Percentiles rank a stretch among this genome's conserved stretches.
Conservation (phyloP, 768 basidiomycete genomes). For the Dioszegia aurantiaca region DNA sequence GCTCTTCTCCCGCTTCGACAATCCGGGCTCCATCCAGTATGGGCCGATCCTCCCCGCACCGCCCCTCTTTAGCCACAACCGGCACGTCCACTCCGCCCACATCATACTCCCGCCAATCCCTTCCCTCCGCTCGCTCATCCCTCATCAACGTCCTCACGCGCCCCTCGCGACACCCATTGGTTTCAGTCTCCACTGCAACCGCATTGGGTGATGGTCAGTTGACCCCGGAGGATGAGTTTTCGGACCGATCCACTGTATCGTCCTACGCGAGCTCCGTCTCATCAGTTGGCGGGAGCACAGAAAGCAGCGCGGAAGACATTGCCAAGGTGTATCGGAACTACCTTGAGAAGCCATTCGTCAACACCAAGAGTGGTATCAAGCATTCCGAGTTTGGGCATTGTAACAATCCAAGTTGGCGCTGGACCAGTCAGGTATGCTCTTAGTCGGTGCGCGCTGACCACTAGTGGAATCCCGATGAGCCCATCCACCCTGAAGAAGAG, state of each 20-base stretch:
- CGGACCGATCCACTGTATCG: conserved; percentile 33
- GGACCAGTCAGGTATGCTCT: conserved; percentile 54
- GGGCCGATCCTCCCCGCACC: conserved; percentile 1
- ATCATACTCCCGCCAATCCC: conserved; percentile 18
- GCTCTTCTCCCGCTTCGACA: conserved; percentile 64
- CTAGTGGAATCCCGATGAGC: conserved; percentile 50
- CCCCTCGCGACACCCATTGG: conserved; percentile 7
- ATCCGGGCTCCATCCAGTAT: background rate
- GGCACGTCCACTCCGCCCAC: conserved; percentile 7
- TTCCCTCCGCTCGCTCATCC: conserved; percentile 37
- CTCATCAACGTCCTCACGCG: conserved; percentile 44
- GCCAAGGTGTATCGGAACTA: conserved; percentile 38
- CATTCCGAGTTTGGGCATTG: conserved; percentile 92
- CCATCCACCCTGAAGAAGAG: conserved; percentile 54
- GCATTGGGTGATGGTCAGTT: conserved; percentile 11
- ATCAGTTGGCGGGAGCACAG: background rate
- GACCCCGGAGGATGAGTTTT: conserved; percentile 36
- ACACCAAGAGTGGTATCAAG: conserved; percentile 43
- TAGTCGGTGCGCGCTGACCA: conserved; percentile 3
- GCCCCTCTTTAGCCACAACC: conserved; percentile 9
- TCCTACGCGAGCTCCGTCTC: conserved; percentile 34
- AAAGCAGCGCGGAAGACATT: conserved; percentile 26
- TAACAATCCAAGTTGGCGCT: conserved; percentile 64
- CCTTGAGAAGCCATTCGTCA: conserved; percentile 45
- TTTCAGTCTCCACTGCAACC: conserved; percentile 9